Evolutionary conservation across 495 filamentous ascomycete genomes (phyloP).

Genomic region (Pseudoneurospora amorphoporcata): DNA sequence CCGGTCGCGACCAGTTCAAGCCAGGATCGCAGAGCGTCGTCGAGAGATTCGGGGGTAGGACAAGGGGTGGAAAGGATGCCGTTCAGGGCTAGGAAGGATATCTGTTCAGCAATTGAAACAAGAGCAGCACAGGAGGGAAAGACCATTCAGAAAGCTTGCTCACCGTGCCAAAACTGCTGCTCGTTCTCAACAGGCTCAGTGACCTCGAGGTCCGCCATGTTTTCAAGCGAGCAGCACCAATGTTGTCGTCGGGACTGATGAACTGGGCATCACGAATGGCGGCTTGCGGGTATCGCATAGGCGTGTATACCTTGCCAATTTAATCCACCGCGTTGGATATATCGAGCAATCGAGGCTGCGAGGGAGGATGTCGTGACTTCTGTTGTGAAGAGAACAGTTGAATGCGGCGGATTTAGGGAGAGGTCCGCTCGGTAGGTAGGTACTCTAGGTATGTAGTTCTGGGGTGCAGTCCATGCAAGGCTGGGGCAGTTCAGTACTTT

Average conservation of each 20-base stretch:
- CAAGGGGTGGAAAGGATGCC: conserved; percentile 66
- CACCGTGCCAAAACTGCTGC: conserved; percentile 90
- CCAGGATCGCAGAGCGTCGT: conserved; percentile 77
- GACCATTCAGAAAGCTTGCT: conserved; percentile 16
- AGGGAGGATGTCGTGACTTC: not conserved
- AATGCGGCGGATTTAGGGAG: not conserved
- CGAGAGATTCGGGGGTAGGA: conserved; percentile 65
- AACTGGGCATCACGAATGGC: conserved; percentile 18
- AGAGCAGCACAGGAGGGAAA: not conserved
- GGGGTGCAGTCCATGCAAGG: not conserved
- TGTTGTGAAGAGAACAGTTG: not conserved
- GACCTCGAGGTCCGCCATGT: conserved; percentile 54
- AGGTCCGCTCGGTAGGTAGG: not conserved
- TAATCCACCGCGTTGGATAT: not conserved
- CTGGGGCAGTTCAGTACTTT: not conserved
- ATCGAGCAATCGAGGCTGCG: not conserved
- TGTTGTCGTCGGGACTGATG: not conserved
- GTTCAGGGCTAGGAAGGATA: conserved; percentile 55
- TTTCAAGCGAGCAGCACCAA: conserved; percentile 18
- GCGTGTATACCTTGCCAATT: not conserved
- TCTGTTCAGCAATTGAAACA: conserved; percentile 1
- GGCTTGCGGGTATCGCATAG: not conserved
- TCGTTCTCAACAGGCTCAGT: conserved; percentile 66
- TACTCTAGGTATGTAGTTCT: not conserved
- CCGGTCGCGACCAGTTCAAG: conserved; percentile 66